A percentile compares a stretch with the other conserved stretches of the same genome.
Conservation (phyloP, 371 early-diverging fungal genomes). For the Chytridium lagenaria region DNA sequence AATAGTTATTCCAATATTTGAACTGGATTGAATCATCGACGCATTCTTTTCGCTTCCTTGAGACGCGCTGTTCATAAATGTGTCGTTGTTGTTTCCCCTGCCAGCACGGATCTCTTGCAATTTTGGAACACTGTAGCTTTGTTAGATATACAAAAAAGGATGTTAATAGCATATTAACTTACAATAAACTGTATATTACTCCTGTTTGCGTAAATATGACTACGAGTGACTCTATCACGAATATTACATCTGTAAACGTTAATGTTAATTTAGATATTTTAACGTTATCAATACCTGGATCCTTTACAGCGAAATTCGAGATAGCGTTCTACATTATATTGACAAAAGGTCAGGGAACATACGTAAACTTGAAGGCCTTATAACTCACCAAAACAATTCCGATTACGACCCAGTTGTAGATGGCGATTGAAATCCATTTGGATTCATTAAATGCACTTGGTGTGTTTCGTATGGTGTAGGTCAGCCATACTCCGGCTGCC, state of each 20-base stretch:
- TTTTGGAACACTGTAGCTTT: background rate
- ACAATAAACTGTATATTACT: conserved; percentile 18
- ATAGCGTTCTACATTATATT: conserved; percentile 15
- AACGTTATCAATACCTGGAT: conserved; percentile 9
- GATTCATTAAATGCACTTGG: conserved; percentile 32
- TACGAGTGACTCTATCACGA: conserved; percentile 24
- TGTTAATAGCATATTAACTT: no score
- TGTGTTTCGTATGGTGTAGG: conserved; percentile 16
- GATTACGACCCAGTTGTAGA: conserved; percentile 32
- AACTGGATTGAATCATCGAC: no score
- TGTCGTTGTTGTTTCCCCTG: conserved; percentile 19
- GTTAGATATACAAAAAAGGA: background rate
- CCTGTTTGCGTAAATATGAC: conserved; percentile 27
- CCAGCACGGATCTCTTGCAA: conserved; percentile 10
- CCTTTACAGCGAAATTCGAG: conserved; percentile 21
- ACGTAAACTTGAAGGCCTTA: no score
- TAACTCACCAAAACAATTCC: conserved; percentile 24
- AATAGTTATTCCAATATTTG: no score
- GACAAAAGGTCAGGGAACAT: no score
- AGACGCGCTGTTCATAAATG: no score
- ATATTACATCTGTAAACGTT: conserved; percentile 20
- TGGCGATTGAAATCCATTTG: conserved; percentile 25
- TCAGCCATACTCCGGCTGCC: conserved; percentile 6
- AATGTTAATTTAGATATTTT: background rate
- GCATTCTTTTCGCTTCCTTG: no score